A percentile compares a stretch with the other conserved stretches of the same genome.
phyloP scores from a whole-genome alignment of 345 rosid genomes.

The Salix udensis region DNA sequence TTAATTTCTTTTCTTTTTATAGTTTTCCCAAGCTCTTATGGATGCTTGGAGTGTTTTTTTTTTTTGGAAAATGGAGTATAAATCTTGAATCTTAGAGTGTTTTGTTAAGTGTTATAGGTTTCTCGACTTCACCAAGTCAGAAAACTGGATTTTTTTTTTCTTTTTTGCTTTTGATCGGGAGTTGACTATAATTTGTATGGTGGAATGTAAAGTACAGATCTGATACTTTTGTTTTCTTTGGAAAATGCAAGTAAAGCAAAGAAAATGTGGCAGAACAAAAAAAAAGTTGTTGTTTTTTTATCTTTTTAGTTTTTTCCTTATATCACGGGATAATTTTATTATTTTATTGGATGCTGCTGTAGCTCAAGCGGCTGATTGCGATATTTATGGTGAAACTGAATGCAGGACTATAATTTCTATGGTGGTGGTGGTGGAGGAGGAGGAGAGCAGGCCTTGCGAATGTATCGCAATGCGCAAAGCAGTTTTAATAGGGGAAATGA shows the following conservation, averaged over 20 bases:
- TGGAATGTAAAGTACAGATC: constrained; percentile 1
- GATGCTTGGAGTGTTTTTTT: too few relatives aligned
- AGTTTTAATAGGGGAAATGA: constrained; percentile 62
- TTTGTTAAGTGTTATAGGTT: background rate
- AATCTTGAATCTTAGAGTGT: background rate
- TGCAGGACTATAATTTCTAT: constrained; percentile 79
- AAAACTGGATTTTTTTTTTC: background rate
- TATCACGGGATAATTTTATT: background rate
- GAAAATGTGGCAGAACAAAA: background rate
- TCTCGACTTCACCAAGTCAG: background rate
- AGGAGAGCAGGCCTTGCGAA: constrained; percentile 61
- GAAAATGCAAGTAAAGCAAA: constrained; percentile 1
- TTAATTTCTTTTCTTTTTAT: background rate
- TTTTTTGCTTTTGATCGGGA: background rate
- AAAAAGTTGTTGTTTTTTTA: background rate
- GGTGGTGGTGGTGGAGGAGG: constrained; percentile 28
- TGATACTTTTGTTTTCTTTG: constrained; percentile 5
- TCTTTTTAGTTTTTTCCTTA: too few relatives aligned
- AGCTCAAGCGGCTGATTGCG: background rate
- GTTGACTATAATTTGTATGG: background rate
- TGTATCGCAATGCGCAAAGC: constrained; percentile 61
- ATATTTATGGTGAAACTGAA: background rate
- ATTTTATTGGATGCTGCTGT: background rate
- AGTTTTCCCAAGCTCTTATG: background rate
- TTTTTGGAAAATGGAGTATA: too few relatives aligned